Conservation (phyloP, 2,329 filamentous ascomycete species). For the Cladosporium velox region DNA sequence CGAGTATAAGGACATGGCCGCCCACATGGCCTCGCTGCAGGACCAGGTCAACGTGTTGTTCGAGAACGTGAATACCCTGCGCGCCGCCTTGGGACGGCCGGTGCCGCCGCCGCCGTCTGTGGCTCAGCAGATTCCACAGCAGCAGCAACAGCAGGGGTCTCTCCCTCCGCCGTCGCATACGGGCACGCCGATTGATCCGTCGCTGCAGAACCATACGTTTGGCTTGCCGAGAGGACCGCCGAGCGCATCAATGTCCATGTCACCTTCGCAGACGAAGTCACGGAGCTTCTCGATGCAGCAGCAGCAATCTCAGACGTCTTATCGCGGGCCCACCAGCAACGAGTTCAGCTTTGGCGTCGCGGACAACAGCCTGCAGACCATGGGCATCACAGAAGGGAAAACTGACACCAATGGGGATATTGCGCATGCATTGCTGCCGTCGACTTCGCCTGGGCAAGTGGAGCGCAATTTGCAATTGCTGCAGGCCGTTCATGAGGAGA, state of each 20-base stretch:
- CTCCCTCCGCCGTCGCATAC: constrained; percentile 21
- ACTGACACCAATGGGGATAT: constrained; percentile 17
- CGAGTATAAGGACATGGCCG: constrained; percentile 81
- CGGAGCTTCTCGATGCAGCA: constrained; percentile 37
- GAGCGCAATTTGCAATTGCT: constrained; percentile 27
- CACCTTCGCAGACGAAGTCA: constrained; percentile 37
- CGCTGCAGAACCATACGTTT: constrained; percentile 31
- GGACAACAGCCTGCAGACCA: constrained; percentile 81
- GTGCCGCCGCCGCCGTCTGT: constrained; percentile 21
- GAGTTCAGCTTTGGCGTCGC: constrained; percentile 85
- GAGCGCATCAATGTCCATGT: constrained; percentile 30
- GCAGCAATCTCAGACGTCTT: constrained; percentile 59
- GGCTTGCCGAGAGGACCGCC: constrained; percentile 27
- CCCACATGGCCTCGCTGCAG: constrained; percentile 73
- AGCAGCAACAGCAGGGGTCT: constrained; percentile 8
- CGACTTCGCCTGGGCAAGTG: constrained; percentile 13
- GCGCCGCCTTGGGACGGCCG: constrained; percentile 48
- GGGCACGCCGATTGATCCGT: constrained; percentile 40
- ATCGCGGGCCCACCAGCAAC: constrained; percentile 82
- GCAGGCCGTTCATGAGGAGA: constrained; percentile 46
- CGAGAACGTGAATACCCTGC: constrained; percentile 69
- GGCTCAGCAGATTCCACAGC: constrained; percentile 22
- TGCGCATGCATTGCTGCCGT: constrained; percentile 25
- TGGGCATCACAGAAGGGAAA: constrained; percentile 71
- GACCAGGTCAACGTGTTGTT: constrained; percentile 81